Percentiles rank a stretch among this genome's conserved stretches.
Evolutionary conservation across 495 filamentous ascomycete genomes (phyloP).

Genomic region (Neurospora intermedia): DNA sequence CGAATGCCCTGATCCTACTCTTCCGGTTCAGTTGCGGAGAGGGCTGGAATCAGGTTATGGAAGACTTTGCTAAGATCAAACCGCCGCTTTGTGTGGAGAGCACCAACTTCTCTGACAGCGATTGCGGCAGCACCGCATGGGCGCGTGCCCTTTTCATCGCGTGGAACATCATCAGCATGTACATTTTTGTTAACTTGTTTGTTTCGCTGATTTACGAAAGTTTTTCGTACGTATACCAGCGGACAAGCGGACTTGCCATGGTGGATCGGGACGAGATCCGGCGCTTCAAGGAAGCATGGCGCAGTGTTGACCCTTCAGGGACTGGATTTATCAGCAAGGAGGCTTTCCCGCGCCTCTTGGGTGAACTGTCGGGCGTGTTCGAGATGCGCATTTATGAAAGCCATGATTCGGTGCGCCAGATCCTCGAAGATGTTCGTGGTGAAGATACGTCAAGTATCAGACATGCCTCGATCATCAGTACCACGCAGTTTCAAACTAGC

Average conservation of each 20-base stretch:
- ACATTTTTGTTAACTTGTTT: constrained; percentile 97
- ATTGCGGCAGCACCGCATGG: constrained; percentile 86
- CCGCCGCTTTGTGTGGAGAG: constrained; percentile 65
- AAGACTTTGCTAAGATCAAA: constrained; percentile 75
- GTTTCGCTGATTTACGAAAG: constrained; percentile 98
- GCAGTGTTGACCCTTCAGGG: constrained; percentile 82
- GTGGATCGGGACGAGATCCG: constrained; percentile 87
- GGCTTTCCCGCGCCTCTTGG: constrained; percentile 77
- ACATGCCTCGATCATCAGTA: constrained; percentile 42
- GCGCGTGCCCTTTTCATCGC: constrained; percentile 80
- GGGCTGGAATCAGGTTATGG: constrained; percentile 95
- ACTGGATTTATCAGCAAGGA: constrained; percentile 89
- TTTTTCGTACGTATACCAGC: constrained; percentile 98
- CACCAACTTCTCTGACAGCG: constrained; percentile 63
- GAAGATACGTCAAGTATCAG: constrained; percentile 39
- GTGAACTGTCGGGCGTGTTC: constrained; percentile 87
- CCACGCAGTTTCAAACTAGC: constrained; percentile 41
- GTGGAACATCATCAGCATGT: constrained; percentile 99
- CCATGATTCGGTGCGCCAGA: constrained; percentile 71
- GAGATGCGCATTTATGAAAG: constrained; percentile 95
- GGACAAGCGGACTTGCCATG: constrained; percentile 73
- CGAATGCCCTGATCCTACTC: constrained; percentile 84
- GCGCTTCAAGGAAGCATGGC: constrained; percentile 97
- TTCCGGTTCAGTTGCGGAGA: constrained; percentile 90
- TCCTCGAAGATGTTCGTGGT: constrained; percentile 68